Evolutionary conservation across 73 alveolate genomes (phyloP).

Genomic region (Paramecium sonneborni): DNA sequence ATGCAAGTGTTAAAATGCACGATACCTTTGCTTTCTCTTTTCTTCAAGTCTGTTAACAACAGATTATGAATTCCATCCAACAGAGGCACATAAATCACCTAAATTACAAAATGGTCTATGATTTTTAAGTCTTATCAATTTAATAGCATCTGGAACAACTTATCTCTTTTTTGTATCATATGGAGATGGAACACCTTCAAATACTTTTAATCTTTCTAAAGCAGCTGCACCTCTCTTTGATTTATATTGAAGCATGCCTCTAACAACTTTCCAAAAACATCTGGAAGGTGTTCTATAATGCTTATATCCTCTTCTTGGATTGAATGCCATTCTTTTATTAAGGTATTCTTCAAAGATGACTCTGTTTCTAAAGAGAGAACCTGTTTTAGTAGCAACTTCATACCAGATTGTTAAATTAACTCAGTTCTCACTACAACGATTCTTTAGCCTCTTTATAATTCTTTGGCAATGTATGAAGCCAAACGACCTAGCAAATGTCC

Average conservation of each 20-base stretch:
- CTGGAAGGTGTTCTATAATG: slow-evolving; percentile 98
- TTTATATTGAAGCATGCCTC: slow-evolving; percentile 94
- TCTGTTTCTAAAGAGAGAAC: slow-evolving; percentile 64
- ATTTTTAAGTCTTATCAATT: slow-evolving; percentile 83
- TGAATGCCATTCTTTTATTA: slow-evolving; percentile 93
- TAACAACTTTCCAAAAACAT: slow-evolving; percentile 95
- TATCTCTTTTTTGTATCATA: slow-evolving; percentile 92
- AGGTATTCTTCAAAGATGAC: slow-evolving; percentile 84
- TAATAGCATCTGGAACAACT: slow-evolving; percentile 96
- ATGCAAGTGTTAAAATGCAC: neutral
- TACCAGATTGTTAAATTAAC: slow-evolving; percentile 78
- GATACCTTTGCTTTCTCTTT: slow-evolving; percentile 83
- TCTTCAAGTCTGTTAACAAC: slow-evolving; percentile 88
- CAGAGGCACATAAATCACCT: slow-evolving; percentile 89
- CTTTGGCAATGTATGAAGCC: slow-evolving; percentile 98
- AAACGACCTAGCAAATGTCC: slow-evolving; percentile 99
- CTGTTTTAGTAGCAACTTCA: neutral
- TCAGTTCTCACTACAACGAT: slow-evolving; percentile 95
- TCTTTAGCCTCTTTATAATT: slow-evolving; percentile 91
- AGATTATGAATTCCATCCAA: slow-evolving; percentile 94
- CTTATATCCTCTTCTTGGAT: slow-evolving; percentile 96
- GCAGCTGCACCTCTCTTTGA: slow-evolving; percentile 97
- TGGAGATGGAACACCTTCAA: slow-evolving; percentile 99
- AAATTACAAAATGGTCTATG: slow-evolving; percentile 83
- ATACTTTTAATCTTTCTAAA: slow-evolving; percentile 86